Conservation (phyloP, 2,329 filamentous ascomycete species). For the Chaetomium strumarium region DNA sequence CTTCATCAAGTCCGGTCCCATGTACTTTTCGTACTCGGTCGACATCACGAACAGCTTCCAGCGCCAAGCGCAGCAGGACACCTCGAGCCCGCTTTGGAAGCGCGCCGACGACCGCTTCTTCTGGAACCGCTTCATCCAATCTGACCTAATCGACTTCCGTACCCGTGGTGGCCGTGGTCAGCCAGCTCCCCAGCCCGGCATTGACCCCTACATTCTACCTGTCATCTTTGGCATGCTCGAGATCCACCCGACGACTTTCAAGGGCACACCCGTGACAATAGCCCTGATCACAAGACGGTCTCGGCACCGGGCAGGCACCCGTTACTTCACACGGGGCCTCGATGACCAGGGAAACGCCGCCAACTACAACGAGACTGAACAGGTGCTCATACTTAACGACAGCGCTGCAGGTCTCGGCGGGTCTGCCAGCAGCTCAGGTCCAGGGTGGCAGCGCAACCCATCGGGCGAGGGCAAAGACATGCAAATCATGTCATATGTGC, state of each 20-base stretch:
- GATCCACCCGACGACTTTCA: conserved; percentile 80
- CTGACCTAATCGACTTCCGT: conserved; percentile 86
- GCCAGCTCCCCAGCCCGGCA: conserved; percentile 63
- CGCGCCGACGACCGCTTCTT: conserved; percentile 96
- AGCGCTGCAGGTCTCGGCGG: conserved; percentile 66
- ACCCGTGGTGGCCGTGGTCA: conserved; percentile 56
- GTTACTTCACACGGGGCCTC: conserved; percentile 91
- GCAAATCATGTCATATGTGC: conserved; percentile 89
- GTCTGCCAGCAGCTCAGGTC: conserved; percentile 69
- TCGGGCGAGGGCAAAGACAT: conserved; percentile 63
- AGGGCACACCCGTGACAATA: conserved; percentile 76
- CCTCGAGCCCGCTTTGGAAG: conserved; percentile 74
- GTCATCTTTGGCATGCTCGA: conserved; percentile 96
- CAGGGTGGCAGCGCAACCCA: conserved; percentile 60
- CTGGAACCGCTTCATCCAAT: conserved; percentile 92
- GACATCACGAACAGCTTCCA: conserved; percentile 97
- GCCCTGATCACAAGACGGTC: conserved; percentile 84
- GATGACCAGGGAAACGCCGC: conserved; percentile 94
- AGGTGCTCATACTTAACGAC: conserved; percentile 86
- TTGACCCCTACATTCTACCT: conserved; percentile 89
- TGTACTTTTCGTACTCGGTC: conserved; percentile 98
- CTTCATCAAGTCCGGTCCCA: conserved; percentile 74
- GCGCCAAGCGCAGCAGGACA: conserved; percentile 74
- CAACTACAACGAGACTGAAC: conserved; percentile 98
- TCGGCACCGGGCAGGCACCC: conserved; percentile 79